Base-by-base conservation (phyloP, 2,329 filamentous ascomycete genomes). In the Aspergillus latus region DNA sequence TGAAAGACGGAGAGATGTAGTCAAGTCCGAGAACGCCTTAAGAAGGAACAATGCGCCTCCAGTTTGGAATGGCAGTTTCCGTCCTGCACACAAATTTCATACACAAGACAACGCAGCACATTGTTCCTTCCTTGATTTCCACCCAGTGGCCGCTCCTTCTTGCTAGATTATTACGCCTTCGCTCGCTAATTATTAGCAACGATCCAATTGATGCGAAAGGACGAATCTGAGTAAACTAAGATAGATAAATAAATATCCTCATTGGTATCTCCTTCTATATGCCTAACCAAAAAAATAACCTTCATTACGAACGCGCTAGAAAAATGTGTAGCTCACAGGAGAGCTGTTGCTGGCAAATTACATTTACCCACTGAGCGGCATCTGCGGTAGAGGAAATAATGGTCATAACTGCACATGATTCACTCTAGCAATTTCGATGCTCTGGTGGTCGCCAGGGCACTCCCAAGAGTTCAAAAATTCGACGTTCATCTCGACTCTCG, bases 401-500 rank as follows among this genome's bases (percentile, higher is more conserved):
- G n/a, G 8, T 8, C 5, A 43, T 2, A 28, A 34, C 34, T 28
- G 28, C 43, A 47, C 44, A 10, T 7, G 28, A 10, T 32, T 55
- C 54, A 62, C 57, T 49, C 80, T 71, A 91, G 69, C 89, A 92
- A 76, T 89, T 88, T 56, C 90, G 79, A 71, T 94, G 84, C 68
- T 86, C 80, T 7, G 90, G 89, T 66, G 87, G 84, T 64, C 91
- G 83, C 88, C 90, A 97, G 21, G 62, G 62, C 32, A 64, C 62
- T 32, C 60, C 62, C 28, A 64, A 40, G 8, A 62, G 44, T 37
- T 58, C 57, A 21, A 64, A 64, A 29, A 64, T 64, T 3, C 62
- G 57, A 28, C 54, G 57, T 47, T 64, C 62, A 26, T 61, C 57
- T 8, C 51, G 62, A n/a, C 60, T 61, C 34, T 64, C 62, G 7